phyloP scores from a whole-genome alignment of 345 rosid genomes.

The Hypericum perforatum region DNA sequence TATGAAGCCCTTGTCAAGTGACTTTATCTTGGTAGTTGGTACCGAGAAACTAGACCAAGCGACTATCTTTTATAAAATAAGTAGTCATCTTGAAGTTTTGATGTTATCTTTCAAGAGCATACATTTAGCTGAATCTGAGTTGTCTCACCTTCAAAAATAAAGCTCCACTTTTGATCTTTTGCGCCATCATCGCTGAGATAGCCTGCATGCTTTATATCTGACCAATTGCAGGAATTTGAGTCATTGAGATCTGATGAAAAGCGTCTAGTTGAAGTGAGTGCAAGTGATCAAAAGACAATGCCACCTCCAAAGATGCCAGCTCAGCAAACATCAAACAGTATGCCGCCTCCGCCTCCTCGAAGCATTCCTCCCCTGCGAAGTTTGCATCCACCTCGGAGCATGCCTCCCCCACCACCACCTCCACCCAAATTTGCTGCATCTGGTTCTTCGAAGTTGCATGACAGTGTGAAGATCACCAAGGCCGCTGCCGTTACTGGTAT shows the following conservation, averaged over 20 bases:
- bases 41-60: background rate
- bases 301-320: constrained; percentile 41
- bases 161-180: background rate
- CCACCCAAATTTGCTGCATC: constrained; percentile 42
- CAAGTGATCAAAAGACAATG: constrained; percentile 30
- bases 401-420: constrained; percentile 40
- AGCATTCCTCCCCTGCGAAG: constrained; percentile 23
- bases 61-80: too few relatives aligned
- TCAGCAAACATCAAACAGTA: constrained; percentile 23
- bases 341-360: background rate
- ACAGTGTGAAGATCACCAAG: constrained; percentile 19
- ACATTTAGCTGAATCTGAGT: too few relatives aligned
- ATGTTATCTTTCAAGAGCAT: too few relatives aligned
- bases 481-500: constrained; percentile 50
- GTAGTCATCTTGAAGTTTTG: too few relatives aligned
- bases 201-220: constrained; percentile 17
- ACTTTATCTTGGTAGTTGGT: constrained; percentile 2
- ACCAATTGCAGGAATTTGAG: constrained; percentile 38
- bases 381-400: constrained; percentile 16
- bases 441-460: constrained; percentile 18
- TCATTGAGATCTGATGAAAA: constrained; percentile 21
- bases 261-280: constrained; percentile 12
- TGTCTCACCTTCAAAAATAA: background rate
- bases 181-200: constrained; percentile 15
- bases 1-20: constrained; percentile 3